Percentiles rank a stretch among this genome's conserved stretches.
These are phyloP conservation scores for Umbelopsis ramanniana DNA, from an alignment of 192 early-diverging fungal genomes.

Conservation along the genomic window DNA sequence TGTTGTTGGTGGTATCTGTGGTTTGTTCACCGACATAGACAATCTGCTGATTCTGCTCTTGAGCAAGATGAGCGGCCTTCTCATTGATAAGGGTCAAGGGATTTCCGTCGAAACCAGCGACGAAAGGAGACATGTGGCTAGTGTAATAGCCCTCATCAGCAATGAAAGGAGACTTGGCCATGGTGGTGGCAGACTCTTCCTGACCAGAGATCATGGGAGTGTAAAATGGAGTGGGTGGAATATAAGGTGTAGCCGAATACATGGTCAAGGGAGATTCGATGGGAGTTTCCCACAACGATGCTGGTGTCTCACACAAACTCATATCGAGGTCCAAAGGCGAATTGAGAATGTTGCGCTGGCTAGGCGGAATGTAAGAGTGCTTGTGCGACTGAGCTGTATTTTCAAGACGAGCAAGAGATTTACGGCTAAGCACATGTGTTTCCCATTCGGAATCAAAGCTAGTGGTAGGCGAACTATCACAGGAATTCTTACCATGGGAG, in stretches of 20 bases:
- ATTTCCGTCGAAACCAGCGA: constrained; percentile 18
- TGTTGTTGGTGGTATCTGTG: not conserved
- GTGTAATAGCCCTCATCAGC: constrained; percentile 19
- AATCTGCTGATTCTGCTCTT: not conserved
- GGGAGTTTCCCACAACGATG: constrained; percentile 11
- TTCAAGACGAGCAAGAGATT: constrained; percentile 25
- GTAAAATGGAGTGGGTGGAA: constrained; percentile 11
- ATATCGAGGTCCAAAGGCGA: constrained; percentile 21
- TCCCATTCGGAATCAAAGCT: constrained; percentile 21
- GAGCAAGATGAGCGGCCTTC: not conserved
- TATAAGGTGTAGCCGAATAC: constrained; percentile 4
- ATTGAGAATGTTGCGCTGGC: constrained; percentile 17
- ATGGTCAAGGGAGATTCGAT: constrained; percentile 14
- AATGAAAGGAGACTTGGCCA: constrained; percentile 4
- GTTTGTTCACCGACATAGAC: constrained; percentile 21
- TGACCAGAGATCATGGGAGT: constrained; percentile 11
- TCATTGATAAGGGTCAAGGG: constrained; percentile 8
- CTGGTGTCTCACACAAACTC: constrained; percentile 5
- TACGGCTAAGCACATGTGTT: constrained; percentile 20
- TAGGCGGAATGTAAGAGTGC: constrained; percentile 15
- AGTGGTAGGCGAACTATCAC: constrained; percentile 5
- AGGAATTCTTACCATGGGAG: constrained; percentile 21
- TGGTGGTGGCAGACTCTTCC: not conserved
- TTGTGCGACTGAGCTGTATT: constrained; percentile 15
- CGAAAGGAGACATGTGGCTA: constrained; percentile 6